phyloP scores from a whole-genome alignment of 1,284 basidiomycete species.

The Thecaphora frezii region DNA sequence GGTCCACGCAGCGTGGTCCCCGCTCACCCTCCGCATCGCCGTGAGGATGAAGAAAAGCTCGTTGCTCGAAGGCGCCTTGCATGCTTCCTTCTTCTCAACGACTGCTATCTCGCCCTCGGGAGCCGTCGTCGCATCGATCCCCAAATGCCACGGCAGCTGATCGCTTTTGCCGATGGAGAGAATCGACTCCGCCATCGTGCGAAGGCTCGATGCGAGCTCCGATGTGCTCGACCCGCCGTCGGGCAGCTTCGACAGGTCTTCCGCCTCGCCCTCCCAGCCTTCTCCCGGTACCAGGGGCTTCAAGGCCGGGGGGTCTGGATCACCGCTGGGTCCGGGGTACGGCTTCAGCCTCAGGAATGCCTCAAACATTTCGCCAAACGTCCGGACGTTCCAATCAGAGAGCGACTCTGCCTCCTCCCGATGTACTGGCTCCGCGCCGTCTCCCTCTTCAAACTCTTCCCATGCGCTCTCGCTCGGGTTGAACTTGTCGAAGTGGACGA shows the following conservation, averaged over 20 bases:
- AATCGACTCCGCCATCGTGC: background rate
- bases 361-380: constrained; percentile 28
- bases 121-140: too few relatives aligned
- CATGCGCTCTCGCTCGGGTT: constrained; percentile 14
- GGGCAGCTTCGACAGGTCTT: background rate
- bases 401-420: constrained; percentile 6
- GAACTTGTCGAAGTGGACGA: constrained; percentile 5
- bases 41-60: constrained; percentile 35
- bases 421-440: background rate
- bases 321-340: too few relatives aligned
- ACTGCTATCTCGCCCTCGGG: too few relatives aligned
- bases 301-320: too few relatives aligned
- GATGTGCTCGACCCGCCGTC: constrained; percentile 7
- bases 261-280: background rate
- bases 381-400: constrained; percentile 21
- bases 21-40: constrained; percentile 23
- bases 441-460: constrained; percentile 1
- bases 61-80: constrained; percentile 18
- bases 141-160: background rate
- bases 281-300: background rate
- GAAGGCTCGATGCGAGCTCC: background rate
- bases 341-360: constrained; percentile 20
- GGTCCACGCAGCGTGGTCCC: constrained; percentile 25
- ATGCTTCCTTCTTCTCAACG: too few relatives aligned
- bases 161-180: background rate